A percentile compares a stretch with the other conserved stretches of the same genome.
Evolutionary conservation across 1,139 yeast genomes (phyloP).

Genomic region (Ogataea hybrid): DNA sequence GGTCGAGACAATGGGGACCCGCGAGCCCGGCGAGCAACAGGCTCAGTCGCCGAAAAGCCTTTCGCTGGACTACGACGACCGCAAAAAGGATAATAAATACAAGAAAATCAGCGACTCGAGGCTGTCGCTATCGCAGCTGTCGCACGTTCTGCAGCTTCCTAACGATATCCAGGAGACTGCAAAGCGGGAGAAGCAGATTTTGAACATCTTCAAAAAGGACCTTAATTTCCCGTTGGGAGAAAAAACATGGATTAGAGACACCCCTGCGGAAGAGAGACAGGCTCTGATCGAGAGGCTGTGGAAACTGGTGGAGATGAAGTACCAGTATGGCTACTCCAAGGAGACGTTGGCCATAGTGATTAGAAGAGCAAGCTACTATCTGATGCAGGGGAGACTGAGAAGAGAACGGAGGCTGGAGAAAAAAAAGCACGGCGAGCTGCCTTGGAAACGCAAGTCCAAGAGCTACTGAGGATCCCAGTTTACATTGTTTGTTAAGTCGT

Average conservation of each 20-base stretch:
- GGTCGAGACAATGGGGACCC: neutral
- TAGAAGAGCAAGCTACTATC: constrained; percentile 73
- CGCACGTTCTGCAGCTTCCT: constrained; percentile 51
- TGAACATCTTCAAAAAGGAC: constrained; percentile 53
- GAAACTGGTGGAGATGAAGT: constrained; percentile 44
- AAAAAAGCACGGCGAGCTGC: constrained; percentile 25
- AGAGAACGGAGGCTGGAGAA: constrained; percentile 55
- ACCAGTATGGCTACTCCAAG: constrained; percentile 49
- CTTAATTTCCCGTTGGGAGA: constrained; percentile 70
- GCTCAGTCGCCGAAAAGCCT: constrained; percentile 8
- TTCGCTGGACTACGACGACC: constrained; percentile 3
- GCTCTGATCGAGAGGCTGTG: constrained; percentile 49
- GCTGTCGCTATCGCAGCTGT: constrained; percentile 54
- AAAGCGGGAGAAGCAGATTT: constrained; percentile 56
- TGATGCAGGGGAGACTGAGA: constrained; percentile 78
- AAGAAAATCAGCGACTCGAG: constrained; percentile 45
- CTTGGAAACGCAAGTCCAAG: constrained; percentile 15
- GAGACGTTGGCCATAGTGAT: constrained; percentile 65
- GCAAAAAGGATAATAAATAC: constrained; percentile 15
- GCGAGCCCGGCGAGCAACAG: constrained; percentile 2
- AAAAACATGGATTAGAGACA: constrained; percentile 81
- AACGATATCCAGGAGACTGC: constrained; percentile 55
- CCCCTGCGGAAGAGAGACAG: constrained; percentile 51
- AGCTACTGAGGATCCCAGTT: constrained; percentile 3
- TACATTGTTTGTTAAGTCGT: constrained; percentile 1